A percentile compares a stretch with the other conserved stretches of the same genome.
Conservation (phyloP, 352 stramenopile genomes). For the Plasmopara viticola region DNA sequence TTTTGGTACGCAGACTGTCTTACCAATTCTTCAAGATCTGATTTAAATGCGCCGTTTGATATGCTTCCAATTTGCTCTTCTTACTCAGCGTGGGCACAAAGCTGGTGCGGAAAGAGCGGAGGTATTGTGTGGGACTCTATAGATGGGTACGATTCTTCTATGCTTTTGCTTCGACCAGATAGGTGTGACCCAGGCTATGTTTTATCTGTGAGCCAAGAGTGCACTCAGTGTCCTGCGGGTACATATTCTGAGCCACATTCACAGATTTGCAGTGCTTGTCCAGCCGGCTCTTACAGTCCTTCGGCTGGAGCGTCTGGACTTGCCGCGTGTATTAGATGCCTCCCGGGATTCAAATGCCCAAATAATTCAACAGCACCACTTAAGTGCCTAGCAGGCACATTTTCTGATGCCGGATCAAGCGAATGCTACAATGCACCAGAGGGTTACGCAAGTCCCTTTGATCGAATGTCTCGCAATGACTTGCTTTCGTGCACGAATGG, state of each 20-base stretch:
- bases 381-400: slow-evolving; percentile 35
- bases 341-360: slow-evolving; percentile 35
- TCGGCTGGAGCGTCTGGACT: slow-evolving; percentile 15
- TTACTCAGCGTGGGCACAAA: slow-evolving; percentile 41
- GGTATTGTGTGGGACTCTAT: slow-evolving; percentile 49
- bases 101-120: slow-evolving; percentile 41
- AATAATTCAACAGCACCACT: slow-evolving; percentile 13
- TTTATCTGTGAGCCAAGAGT: slow-evolving; percentile 16
- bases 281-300: slow-evolving; percentile 44
- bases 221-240: slow-evolving; percentile 30
- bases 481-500: slow-evolving; percentile 40
- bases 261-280: slow-evolving; percentile 29
- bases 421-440: slow-evolving; percentile 34
- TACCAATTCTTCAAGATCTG: slow-evolving; percentile 19
- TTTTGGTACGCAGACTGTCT: slow-evolving; percentile 58
- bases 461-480: slow-evolving; percentile 27
- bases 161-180: slow-evolving; percentile 40
- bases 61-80: slow-evolving; percentile 33
- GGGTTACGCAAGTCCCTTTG: slow-evolving; percentile 28
- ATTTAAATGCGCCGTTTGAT: slow-evolving; percentile 50
- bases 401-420: slow-evolving; percentile 24
- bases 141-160: slow-evolving; percentile 41
- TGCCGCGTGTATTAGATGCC: slow-evolving; percentile 36
- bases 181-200: slow-evolving; percentile 28
- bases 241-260: slow-evolving; percentile 32